These are phyloP conservation scores for Fusarium sp. DNA, from an alignment of 2,329 filamentous ascomycete genomes.

Conservation along the genomic window DNA sequence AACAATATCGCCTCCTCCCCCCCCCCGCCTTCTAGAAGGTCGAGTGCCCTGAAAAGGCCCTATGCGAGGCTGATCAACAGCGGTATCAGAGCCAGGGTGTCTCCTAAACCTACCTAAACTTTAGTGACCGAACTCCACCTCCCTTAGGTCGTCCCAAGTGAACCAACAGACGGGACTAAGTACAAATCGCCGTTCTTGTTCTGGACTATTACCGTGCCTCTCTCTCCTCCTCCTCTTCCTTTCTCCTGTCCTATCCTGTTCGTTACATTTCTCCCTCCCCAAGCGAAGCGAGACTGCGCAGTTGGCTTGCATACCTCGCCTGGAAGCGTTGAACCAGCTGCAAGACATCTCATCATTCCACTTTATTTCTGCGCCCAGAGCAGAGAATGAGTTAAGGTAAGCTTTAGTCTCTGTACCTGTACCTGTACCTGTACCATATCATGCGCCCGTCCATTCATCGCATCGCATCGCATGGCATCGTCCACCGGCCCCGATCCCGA, in stretches of 20 bases:
- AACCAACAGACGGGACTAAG: constrained; percentile 14
- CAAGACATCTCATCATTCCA: constrained; percentile 20
- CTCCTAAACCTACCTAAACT: constrained; percentile 34
- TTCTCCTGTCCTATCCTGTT: neutral
- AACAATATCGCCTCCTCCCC: constrained; percentile 31
- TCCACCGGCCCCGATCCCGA: constrained; percentile 33
- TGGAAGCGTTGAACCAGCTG: constrained; percentile 24
- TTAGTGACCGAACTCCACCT: constrained; percentile 20
- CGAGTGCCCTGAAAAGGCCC: constrained; percentile 33
- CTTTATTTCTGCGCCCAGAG: constrained; percentile 22
- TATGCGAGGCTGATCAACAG: constrained; percentile 46
- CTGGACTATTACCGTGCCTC: constrained; percentile 13
- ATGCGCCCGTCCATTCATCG: constrained; percentile 13
- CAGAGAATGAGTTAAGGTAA: constrained; percentile 28
- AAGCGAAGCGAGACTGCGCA: constrained; percentile 26
- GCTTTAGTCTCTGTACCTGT: neutral
- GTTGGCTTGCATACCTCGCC: constrained; percentile 13
- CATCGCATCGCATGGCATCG: constrained; percentile 9
- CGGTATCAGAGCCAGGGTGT: constrained; percentile 35
- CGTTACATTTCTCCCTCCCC: neutral
- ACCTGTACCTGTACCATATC: constrained; percentile 7
- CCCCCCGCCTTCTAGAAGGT: constrained; percentile 43
- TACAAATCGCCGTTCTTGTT: constrained; percentile 32
- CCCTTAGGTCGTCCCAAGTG: neutral
- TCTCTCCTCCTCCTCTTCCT: constrained; percentile 9